A percentile compares a stretch with the other conserved stretches of the same genome.
Conservation (phyloP, 495 filamentous ascomycete genomes). For the Tuber microsphaerosporum region DNA sequence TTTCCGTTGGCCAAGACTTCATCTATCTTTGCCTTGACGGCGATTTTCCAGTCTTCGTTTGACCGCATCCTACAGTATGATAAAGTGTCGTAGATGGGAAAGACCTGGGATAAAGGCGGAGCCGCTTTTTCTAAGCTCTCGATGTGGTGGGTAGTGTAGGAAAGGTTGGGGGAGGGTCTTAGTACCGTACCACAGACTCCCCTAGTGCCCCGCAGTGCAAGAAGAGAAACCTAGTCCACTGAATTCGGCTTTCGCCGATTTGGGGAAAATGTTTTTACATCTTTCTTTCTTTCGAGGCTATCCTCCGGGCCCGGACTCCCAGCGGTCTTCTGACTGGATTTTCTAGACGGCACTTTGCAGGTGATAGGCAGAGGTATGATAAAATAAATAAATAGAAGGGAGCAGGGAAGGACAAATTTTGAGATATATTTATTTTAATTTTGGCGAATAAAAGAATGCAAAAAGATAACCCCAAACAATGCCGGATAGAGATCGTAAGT, state of each 20-base stretch:
- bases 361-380: background rate
- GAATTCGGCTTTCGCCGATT: background rate
- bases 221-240: background rate
- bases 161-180: background rate
- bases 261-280: background rate
- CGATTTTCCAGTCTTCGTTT: slow-evolving; percentile 31
- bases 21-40: slow-evolving; percentile 29
- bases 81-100: background rate
- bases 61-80: slow-evolving; percentile 11
- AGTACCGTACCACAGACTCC: background rate
- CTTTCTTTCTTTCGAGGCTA: background rate
- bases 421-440: slow-evolving; percentile 1
- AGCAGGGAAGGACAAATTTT: background rate
- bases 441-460: background rate
- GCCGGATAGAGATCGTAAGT: background rate
- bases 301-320: background rate
- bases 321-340: background rate
- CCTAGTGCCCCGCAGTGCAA: background rate
- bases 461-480: background rate
- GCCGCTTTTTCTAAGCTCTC: background rate
- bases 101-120: background rate
- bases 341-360: background rate
- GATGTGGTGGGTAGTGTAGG: background rate
- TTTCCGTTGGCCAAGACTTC: slow-evolving; percentile 31
- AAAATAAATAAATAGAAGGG: background rate